Evolutionary conservation across 768 basidiomycete species (phyloP).

Genomic region (Tremella fuciformis): DNA sequence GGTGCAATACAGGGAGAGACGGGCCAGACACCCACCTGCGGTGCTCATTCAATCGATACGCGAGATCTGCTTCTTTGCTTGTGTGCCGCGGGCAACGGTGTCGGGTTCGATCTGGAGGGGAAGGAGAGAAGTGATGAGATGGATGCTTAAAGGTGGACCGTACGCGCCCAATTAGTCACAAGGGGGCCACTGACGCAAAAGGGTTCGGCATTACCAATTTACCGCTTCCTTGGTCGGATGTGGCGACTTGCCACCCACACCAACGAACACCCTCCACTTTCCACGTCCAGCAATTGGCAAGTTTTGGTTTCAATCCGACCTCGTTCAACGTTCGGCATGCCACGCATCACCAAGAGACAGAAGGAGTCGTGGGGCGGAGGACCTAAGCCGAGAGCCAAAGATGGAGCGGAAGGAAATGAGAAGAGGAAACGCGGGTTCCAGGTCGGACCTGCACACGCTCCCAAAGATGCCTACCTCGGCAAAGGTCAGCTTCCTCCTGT

Average conservation of each 20-base stretch:
- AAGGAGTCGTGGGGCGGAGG: conserved; percentile 20
- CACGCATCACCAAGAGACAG: conserved; percentile 35
- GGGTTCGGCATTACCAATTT: neutral
- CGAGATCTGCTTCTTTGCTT: neutral
- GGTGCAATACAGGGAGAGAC: neutral
- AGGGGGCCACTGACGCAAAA: neutral
- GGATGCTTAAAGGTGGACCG: neutral
- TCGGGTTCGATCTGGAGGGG: neutral
- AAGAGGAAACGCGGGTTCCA: conserved; percentile 39
- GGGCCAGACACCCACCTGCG: conserved; percentile 42
- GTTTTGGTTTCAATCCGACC: conserved; percentile 1
- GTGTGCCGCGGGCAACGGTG: too few relatives aligned
- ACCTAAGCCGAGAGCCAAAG: conserved; percentile 16
- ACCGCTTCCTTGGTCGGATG: neutral
- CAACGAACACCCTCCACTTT: conserved; percentile 1
- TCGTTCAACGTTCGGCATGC: conserved; percentile 21
- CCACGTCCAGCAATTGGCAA: neutral
- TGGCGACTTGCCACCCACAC: conserved; percentile 12
- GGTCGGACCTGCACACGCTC: conserved; percentile 50
- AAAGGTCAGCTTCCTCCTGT: conserved; percentile 39
- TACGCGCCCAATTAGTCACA: neutral
- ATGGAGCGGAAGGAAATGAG: neutral
- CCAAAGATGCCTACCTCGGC: conserved; percentile 52
- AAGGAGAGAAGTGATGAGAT: conserved; percentile 4
- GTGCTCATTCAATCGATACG: conserved; percentile 49